A percentile compares a stretch with the other conserved stretches of the same genome.
Evolutionary conservation across 768 basidiomycete genomes (phyloP).

Genomic region (Coprinopsis cinerea): DNA sequence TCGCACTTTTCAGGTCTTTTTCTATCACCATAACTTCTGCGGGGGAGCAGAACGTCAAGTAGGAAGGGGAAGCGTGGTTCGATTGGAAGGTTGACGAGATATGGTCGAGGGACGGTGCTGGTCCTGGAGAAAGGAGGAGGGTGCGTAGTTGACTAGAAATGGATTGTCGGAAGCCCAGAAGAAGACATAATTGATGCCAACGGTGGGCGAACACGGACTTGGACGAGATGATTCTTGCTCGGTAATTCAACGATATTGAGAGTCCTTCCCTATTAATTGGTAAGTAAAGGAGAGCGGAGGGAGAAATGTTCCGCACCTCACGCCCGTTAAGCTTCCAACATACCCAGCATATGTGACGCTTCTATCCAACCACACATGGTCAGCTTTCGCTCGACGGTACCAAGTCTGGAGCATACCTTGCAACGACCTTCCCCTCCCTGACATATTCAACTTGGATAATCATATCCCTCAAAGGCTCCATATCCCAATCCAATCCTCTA

Average conservation of each 20-base stretch:
- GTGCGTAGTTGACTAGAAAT: constrained; percentile 27
- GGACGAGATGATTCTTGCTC: constrained; percentile 18
- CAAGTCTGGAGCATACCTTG: constrained; percentile 19
- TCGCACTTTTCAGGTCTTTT: constrained; percentile 25
- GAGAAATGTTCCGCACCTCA: constrained; percentile 18
- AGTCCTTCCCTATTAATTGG: constrained; percentile 23
- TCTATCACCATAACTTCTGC: constrained; percentile 26
- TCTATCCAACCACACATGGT: constrained; percentile 13
- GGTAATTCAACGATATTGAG: constrained; percentile 34
- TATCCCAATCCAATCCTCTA: constrained; percentile 33
- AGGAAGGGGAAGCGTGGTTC: constrained; percentile 24
- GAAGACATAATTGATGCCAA: constrained; percentile 24
- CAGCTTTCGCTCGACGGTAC: background rate
- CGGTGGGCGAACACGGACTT: constrained; percentile 19
- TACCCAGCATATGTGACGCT: constrained; percentile 36
- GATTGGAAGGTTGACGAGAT: constrained; percentile 16
- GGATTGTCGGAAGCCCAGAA: constrained; percentile 27
- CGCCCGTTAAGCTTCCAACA: constrained; percentile 31
- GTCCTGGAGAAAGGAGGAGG: constrained; percentile 25
- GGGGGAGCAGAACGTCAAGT: constrained; percentile 32
- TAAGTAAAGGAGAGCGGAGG: background rate
- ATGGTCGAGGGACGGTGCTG: constrained; percentile 19
- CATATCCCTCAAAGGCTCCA: constrained; percentile 29
- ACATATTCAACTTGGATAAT: constrained; percentile 31
- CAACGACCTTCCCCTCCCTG: constrained; percentile 25